These are phyloP conservation scores for Podaxis carcinomalis DNA, from an alignment of 768 basidiomycete genomes.

Conservation along the genomic window DNA sequence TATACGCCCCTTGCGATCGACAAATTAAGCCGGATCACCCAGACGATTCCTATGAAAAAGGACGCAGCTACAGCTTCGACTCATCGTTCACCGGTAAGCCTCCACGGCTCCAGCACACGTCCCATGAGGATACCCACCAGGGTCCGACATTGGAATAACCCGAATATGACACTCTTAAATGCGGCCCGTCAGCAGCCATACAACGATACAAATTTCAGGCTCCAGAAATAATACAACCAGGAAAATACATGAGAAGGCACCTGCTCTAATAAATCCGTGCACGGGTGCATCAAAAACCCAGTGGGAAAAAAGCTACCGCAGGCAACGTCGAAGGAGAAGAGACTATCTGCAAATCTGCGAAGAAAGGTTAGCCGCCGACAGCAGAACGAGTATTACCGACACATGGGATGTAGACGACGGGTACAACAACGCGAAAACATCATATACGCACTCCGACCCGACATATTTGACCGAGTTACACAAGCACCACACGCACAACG, in stretches of 20 bases:
- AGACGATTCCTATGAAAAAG: too few species aligned
- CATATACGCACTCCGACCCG: not conserved
- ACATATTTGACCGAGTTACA: too few species aligned
- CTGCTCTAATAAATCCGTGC: not conserved
- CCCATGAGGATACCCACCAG: too few species aligned
- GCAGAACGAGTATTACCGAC: not conserved
- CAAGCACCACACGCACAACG: not conserved
- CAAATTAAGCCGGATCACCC: too few species aligned
- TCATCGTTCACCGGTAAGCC: too few species aligned
- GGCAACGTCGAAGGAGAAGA: constrained; percentile 10
- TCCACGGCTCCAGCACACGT: too few species aligned
- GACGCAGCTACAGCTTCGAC: too few species aligned
- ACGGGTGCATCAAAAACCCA: not conserved
- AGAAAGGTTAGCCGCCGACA: not conserved
- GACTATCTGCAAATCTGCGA: not conserved
- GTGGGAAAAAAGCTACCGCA: constrained; percentile 9
- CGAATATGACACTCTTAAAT: too few species aligned
- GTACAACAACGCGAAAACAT: not conserved
- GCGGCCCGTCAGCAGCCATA: too few species aligned
- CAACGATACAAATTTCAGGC: not conserved
- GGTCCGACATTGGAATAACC: too few species aligned
- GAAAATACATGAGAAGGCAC: not conserved
- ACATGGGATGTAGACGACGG: not conserved
- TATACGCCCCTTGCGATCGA: too few species aligned
- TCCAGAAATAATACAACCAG: not conserved